Base-by-base conservation (phyloP, 208 protist genomes). In the Wallacemonas collosoma region DNA sequence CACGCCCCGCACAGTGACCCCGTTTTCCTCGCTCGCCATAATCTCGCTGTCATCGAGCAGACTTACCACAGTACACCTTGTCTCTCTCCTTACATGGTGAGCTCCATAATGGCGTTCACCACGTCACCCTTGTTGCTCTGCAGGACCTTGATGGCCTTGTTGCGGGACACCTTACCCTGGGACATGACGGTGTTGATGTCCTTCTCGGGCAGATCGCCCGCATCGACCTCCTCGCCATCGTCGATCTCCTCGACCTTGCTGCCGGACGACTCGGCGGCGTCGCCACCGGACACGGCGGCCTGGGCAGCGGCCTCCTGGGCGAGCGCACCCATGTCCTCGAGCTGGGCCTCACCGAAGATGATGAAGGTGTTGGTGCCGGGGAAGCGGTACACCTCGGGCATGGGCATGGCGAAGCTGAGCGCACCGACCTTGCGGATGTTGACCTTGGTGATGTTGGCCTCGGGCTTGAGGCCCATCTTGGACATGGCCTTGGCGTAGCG, bases 371-470 rank as follows among this genome's bases (percentile, higher is more conserved):
- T 98, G 41, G 92, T 95, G 68, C 83, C 86, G 17, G 96, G 87
- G 76, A 91, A 93, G 85, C 97, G 98, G 95, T 97, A 99, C 47
- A 99, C 97, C 84, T 99, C 98, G 39, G 98, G 98, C 75, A 95
- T 75, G 79, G 78, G 61, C 81, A 99, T 95, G 58, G 93, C 86
- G 78, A 99, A 98, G 72, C 95, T 86, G 66, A 98, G 86, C 26
- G 93, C 70, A 45, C 84, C 87, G 48, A 72, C 76, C 88, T 98
- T 98, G 87, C 93, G 93, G 53, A 99, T 90, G 65, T 94, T 98
- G 38, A 99, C 95, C 74, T 98, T 89, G 60, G 75, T 84, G 66
- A 99, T 92, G 80, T 95, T 98, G 6, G 76, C 17, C 55, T 98
- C 90, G 26, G 86, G 95, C 90, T 98, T 98, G 76, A 99, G 88